Base-by-base conservation (phyloP, 306 rosid species). In the Begonia fuchsioides region DNA sequence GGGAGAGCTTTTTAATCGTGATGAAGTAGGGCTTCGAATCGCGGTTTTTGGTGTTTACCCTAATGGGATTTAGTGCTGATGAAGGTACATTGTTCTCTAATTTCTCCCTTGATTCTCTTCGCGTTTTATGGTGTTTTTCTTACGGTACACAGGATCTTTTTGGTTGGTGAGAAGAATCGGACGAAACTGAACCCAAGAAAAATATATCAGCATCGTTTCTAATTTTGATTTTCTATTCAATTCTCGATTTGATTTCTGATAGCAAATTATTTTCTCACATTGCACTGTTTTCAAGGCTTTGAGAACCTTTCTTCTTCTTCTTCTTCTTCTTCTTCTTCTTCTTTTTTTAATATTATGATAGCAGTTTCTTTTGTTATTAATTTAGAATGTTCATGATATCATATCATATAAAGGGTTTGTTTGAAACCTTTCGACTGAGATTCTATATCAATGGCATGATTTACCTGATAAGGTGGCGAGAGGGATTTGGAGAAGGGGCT, bases 401-500 rank as follows among this genome's bases (percentile, higher is more conserved):
- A 26, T 26, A 26, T 26, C 7, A 5, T 26, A 26, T 26, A 8
- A 8, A 26, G 7, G 35, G 6, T 41, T 41, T 41, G n/a, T n/a
- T n/a, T n/a, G n/a, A n/a, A n/a, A n/a, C n/a, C n/a, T n/a, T n/a
- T n/a, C n/a, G n/a, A n/a, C n/a, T n/a, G n/a, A n/a, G n/a, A n/a
- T n/a, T n/a, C 45, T 41, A 41, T 10, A 41, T 10, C 56, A 13
- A n/a, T n/a, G n/a, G n/a, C 32, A 4, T 39, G 32, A 39, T 38
- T 39, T 50, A 43, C 38, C 20, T 18, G 13, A 3, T 35, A 15
- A 44, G 14, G 50, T 60, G 74, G 60, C 13, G 60, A 51, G 44
- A 62, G 73, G 78, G 81, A 74, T 56, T 50, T 62, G 44, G 68
- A 74, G 38, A 64, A 35, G 48, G 62, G 75, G 49, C 55, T 50